phyloP scores from a whole-genome alignment of 1,284 basidiomycete genomes.

The Ustilago vetiveriae region DNA sequence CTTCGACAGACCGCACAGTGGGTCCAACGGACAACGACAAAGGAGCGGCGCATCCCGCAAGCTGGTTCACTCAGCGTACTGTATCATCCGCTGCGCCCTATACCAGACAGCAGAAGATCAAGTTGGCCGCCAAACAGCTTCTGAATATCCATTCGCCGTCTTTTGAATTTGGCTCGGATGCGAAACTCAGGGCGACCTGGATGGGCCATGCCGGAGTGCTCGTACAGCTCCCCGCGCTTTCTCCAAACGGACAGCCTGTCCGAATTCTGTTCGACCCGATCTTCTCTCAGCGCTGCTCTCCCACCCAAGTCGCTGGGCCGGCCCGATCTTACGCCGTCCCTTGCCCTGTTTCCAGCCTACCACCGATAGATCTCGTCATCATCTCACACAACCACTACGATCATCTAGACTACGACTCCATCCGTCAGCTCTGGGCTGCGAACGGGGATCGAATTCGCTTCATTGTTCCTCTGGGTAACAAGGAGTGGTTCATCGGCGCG shows the following conservation, averaged over 20 bases:
- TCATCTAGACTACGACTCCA: constrained; percentile 60
- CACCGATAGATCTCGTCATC: constrained; percentile 57
- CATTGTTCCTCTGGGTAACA: constrained; percentile 61
- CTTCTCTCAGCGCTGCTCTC: constrained; percentile 64
- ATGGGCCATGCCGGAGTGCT: constrained; percentile 63
- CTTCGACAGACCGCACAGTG: background rate
- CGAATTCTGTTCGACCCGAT: constrained; percentile 63
- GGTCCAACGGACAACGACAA: background rate
- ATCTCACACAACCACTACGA: constrained; percentile 67
- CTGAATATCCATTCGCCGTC: constrained; percentile 36
- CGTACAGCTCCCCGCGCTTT: constrained; percentile 48
- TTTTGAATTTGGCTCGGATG: constrained; percentile 20
- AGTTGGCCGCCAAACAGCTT: constrained; percentile 24
- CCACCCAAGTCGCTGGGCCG: constrained; percentile 57
- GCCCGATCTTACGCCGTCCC: constrained; percentile 55
- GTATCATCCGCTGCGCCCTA: constrained; percentile 12
- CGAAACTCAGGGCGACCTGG: constrained; percentile 55
- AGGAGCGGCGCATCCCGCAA: background rate
- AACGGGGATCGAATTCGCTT: constrained; percentile 51
- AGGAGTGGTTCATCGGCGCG: constrained; percentile 52
- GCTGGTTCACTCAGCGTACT: constrained; percentile 1
- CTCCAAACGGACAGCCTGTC: constrained; percentile 17
- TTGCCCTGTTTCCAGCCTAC: constrained; percentile 51
- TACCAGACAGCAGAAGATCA: constrained; percentile 26
- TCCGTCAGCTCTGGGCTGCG: constrained; percentile 50